These are phyloP conservation scores for Talaromyces funiculosus DNA, from an alignment of 2,329 filamentous ascomycete species.

Conservation along the genomic window DNA sequence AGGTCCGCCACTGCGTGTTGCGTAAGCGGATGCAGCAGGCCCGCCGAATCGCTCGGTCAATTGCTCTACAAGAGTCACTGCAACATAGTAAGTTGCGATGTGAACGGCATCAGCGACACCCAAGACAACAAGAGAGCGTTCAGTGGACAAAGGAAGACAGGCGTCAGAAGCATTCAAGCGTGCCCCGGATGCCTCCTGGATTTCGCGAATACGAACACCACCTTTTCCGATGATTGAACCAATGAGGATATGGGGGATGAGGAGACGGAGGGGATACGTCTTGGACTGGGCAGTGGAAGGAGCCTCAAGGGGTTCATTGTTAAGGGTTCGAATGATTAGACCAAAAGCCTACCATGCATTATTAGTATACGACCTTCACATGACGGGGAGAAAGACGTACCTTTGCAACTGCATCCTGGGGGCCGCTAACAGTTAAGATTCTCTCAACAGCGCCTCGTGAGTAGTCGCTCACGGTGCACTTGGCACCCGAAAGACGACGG, in stretches of 20 bases:
- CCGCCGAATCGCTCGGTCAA: conserved; percentile 94
- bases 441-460: conserved; percentile 94
- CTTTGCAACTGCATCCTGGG: conserved; percentile 95
- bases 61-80: conserved; percentile 95
- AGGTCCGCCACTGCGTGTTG: conserved; percentile 86
- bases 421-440: conserved; percentile 93
- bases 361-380: conserved; percentile 13
- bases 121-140: conserved; percentile 95
- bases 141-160: conserved; percentile 87
- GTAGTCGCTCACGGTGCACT: conserved; percentile 98
- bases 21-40: conserved; percentile 94
- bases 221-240: conserved; percentile 98
- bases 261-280: conserved; percentile 90
- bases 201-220: conserved; percentile 92
- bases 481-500: conserved; percentile 86
- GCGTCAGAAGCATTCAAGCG: conserved; percentile 94
- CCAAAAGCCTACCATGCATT: conserved; percentile 72
- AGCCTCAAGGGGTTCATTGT: conserved; percentile 87
- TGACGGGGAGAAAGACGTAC: conserved; percentile 45
- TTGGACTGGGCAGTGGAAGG: conserved; percentile 90
- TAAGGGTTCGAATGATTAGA: conserved; percentile 93
- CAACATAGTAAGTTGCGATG: conserved; percentile 98
- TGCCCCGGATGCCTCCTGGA: conserved; percentile 94
- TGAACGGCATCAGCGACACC: conserved; percentile 97
- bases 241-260: conserved; percentile 95